phyloP scores from a whole-genome alignment of 495 filamentous ascomycete genomes.

The Aspergillus sclerotioniger region DNA sequence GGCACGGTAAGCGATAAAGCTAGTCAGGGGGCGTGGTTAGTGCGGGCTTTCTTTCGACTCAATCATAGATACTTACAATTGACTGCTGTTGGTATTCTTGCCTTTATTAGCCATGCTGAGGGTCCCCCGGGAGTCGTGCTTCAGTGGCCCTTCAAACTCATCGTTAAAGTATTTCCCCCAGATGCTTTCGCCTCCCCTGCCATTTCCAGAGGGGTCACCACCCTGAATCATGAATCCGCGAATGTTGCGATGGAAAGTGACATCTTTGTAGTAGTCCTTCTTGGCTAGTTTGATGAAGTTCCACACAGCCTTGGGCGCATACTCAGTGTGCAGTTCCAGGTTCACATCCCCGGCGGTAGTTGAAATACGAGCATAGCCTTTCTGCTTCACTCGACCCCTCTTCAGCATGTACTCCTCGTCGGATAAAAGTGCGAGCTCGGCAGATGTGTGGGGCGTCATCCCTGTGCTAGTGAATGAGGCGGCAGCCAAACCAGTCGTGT shows the following conservation, averaged over 20 bases:
- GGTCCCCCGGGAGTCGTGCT: slow-evolving; percentile 74
- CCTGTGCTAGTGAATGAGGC: slow-evolving; percentile 95
- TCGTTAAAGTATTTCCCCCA: slow-evolving; percentile 93
- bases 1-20: slow-evolving; percentile 83
- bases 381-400: slow-evolving; percentile 79
- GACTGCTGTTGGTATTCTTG: slow-evolving; percentile 90
- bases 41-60: too few species aligned
- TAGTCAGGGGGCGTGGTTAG: slow-evolving; percentile 7
- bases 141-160: slow-evolving; percentile 84
- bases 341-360: slow-evolving; percentile 82
- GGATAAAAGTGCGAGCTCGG: slow-evolving; percentile 76
- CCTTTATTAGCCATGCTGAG: slow-evolving; percentile 98
- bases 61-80: slow-evolving; percentile 58
- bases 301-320: slow-evolving; percentile 89
- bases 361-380: slow-evolving; percentile 85
- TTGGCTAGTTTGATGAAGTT: slow-evolving; percentile 91
- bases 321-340: slow-evolving; percentile 86
- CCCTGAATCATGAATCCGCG: slow-evolving; percentile 98
- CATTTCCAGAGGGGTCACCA: slow-evolving; percentile 67
- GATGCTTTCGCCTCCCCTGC: slow-evolving; percentile 78
- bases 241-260: slow-evolving; percentile 89
- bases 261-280: slow-evolving; percentile 81
- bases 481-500: slow-evolving; percentile 89
- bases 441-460: slow-evolving; percentile 84
- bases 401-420: slow-evolving; percentile 97